A percentile compares a stretch with the other conserved stretches of the same genome.
phyloP scores from a whole-genome alignment of 176 grass and related monocot genomes.

The Neostapfia colusana region DNA sequence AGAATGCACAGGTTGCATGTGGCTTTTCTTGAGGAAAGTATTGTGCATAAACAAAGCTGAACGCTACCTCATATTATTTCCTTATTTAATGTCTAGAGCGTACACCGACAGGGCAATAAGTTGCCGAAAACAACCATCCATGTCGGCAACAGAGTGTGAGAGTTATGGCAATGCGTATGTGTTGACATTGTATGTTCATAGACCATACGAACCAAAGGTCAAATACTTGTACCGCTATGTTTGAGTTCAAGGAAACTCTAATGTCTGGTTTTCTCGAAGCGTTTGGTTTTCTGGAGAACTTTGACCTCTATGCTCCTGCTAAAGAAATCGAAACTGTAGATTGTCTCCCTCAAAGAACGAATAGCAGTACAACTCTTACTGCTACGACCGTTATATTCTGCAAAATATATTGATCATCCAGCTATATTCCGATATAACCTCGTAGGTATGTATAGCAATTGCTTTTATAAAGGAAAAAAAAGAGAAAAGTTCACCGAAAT shows the following conservation, averaged over 20 bases:
- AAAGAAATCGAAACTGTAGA: background rate
- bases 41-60: background rate
- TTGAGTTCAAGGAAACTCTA: background rate
- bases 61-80: background rate
- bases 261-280: background rate
- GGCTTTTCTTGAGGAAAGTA: background rate
- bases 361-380: background rate
- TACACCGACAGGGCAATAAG: constrained; percentile 37
- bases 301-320: background rate
- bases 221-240: background rate
- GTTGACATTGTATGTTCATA: constrained; percentile 10
- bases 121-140: constrained; percentile 41
- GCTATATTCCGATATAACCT: background rate
- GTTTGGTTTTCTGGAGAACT: background rate
- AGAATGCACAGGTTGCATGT: background rate
- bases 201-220: background rate
- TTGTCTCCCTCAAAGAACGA: background rate
- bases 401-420: background rate
- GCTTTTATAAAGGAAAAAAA: no score
- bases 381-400: background rate
- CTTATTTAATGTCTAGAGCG: constrained; percentile 12
- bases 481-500: background rate
- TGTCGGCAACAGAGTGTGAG: constrained; percentile 31
- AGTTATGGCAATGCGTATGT: constrained; percentile 11
- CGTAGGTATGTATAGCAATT: background rate